Base-by-base conservation (phyloP, 345 rosid species). In the Salix purpurea region DNA sequence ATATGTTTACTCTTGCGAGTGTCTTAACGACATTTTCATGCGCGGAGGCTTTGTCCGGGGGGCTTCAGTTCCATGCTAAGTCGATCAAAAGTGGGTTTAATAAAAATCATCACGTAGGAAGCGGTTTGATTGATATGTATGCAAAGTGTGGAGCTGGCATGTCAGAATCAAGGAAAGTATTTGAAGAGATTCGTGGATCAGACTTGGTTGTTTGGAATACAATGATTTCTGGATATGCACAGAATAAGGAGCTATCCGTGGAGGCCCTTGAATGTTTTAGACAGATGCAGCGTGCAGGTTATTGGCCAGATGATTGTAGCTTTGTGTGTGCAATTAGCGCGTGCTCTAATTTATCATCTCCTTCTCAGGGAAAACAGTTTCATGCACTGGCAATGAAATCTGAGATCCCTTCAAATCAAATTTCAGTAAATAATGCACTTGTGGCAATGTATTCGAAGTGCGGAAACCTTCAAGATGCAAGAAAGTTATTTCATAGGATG, bases 131-230 rank as follows among this genome's bases (percentile, higher is more conserved):
- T 74, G 96, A 93, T 85, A 78, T 95, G 75, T 95, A 93, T 74
- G 87, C 94, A 3, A 95, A 95, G 78, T 93, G 96, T 75, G 89
- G 91, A 44, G 87, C 83, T 73, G 58, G 61, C 56, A 88, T 90
- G 91, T 78, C 6, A 73, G 90, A 90, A 21, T 84, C 90, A 37
- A 67, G 69, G 73, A 95, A 88, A 83, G 86, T 95, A n/a, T 91
- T 95, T 68, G 81, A 80, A 65, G 99, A 91, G 88, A 84, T 90
- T 79, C 60, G 46, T 12, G 74, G 74, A 7, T 89, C 90, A 62
- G 98, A 94, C 81, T 85, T 89, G 79, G 92, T 93, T 84, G 84
- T 91, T 11, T 95, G 98, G 99, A 95, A 95, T 83, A 91, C 98
- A 0, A 89, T 93, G 93, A 90, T 95, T 81, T 89, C 90, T 5